These are phyloP conservation scores for Cucurbita moschata DNA, from an alignment of 306 rosid species.

Conservation along the genomic window DNA sequence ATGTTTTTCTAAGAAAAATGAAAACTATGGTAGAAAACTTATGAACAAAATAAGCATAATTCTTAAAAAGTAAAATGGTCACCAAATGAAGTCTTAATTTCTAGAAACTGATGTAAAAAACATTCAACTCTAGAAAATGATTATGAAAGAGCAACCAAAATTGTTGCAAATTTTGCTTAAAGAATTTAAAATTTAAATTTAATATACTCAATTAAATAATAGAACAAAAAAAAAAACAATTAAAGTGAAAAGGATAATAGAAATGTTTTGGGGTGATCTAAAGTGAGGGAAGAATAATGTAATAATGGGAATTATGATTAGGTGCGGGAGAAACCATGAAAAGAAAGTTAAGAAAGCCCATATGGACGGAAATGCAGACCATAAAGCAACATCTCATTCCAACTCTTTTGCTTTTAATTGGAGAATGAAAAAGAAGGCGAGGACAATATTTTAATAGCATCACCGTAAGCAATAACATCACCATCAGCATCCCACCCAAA, in stretches of 20 bases:
- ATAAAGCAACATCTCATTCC: conserved; percentile 54
- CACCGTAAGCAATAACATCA: conserved; percentile 14
- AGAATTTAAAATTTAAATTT: too few relatives aligned
- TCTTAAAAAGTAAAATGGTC: too few relatives aligned
- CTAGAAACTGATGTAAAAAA: background rate
- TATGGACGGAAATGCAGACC: conserved; percentile 20
- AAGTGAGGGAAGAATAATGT: background rate
- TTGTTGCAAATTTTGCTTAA: too few relatives aligned
- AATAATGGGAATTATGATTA: background rate
- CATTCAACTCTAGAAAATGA: background rate
- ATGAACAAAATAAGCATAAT: background rate
- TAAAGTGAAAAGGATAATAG: background rate
- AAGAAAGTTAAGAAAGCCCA: conserved; percentile 35
- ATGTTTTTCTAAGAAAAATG: background rate
- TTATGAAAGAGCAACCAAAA: background rate
- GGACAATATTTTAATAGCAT: conserved; percentile 19
- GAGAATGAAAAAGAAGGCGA: conserved; percentile 31
- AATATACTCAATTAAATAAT: background rate
- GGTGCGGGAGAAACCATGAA: conserved; percentile 2
- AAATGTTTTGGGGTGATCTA: background rate
- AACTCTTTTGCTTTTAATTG: conserved; percentile 44
- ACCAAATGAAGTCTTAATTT: too few relatives aligned
- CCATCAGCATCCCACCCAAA: background rate
- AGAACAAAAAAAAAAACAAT: background rate
- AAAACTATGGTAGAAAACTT: too few relatives aligned